phyloP scores from a whole-genome alignment of 2,329 filamentous ascomycete genomes.

The Ilyonectria sp. region DNA sequence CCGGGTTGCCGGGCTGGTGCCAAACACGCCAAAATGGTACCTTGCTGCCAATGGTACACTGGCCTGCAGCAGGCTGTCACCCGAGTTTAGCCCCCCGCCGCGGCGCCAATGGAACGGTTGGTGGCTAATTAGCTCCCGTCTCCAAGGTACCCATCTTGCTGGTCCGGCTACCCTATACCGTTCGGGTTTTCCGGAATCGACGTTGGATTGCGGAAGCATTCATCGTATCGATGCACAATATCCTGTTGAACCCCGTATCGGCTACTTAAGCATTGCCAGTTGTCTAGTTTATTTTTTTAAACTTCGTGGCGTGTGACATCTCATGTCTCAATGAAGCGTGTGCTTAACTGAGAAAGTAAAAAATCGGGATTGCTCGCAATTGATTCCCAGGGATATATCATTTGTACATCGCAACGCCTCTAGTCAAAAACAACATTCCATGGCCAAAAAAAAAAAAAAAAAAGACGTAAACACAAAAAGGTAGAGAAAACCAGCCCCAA shows the following conservation, averaged over 20 bases:
- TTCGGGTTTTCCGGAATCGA: neutral
- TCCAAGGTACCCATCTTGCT: neutral
- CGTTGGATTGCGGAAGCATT: neutral
- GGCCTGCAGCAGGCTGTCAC: neutral
- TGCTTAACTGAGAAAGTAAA: neutral
- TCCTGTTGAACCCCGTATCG: neutral
- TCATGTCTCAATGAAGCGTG: neutral
- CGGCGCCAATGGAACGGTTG: constrained; percentile 12
- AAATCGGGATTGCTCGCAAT: too few species aligned
- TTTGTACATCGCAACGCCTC: neutral
- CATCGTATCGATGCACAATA: neutral
- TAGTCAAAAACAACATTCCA: neutral
- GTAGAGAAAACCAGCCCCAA: neutral
- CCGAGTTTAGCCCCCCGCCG: neutral
- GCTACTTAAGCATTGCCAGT: neutral
- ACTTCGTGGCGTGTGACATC: neutral
- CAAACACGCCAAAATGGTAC: neutral
- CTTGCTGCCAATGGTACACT: neutral
- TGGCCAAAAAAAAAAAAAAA: neutral
- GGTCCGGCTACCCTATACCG: neutral
- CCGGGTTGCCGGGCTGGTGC: constrained; percentile 17
- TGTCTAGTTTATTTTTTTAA: neutral
- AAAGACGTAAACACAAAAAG: neutral
- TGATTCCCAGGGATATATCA: too few species aligned
- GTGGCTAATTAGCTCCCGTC: constrained; percentile 3